Percentiles rank a stretch among this genome's conserved stretches.
Conservation (phyloP, 306 rosid genomes). For the Inga laurina region DNA sequence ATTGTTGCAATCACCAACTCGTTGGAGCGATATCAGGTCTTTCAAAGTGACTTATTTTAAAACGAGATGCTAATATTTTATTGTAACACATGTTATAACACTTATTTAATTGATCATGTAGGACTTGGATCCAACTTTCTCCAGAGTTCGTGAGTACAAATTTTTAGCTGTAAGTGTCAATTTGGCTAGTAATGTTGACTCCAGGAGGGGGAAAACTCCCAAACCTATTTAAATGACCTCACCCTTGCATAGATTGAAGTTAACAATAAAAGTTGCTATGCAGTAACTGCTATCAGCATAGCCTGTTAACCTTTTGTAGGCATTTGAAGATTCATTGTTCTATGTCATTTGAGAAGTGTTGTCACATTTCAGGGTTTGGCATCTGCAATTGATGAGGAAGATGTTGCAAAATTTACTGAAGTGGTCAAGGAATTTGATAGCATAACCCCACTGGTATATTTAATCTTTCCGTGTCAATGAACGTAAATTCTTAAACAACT, state of each 20-base stretch:
- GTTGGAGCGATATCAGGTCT: conserved; percentile 88
- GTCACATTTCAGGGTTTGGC: conserved; percentile 46
- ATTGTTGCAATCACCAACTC: conserved; percentile 75
- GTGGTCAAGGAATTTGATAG: conserved; percentile 46
- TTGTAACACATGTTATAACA: neutral
- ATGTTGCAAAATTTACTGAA: conserved; percentile 43
- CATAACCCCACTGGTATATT: conserved; percentile 46
- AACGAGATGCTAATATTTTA: neutral
- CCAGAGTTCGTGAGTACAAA: conserved; percentile 49
- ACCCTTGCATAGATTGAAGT: neutral
- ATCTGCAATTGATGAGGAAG: conserved; percentile 52
- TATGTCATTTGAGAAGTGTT: conserved; percentile 25
- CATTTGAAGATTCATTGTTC: conserved; percentile 16
- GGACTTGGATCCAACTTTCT: conserved; percentile 66
- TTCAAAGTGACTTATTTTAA: neutral
- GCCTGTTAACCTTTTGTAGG: conserved; percentile 14
- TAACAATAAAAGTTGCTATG: neutral
- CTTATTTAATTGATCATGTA: conserved; percentile 27
- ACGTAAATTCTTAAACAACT: neutral
- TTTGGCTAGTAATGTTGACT: neutral
- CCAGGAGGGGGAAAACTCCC: neutral
- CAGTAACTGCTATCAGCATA: conserved; percentile 8
- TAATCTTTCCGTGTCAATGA: neutral
- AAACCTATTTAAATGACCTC: neutral
- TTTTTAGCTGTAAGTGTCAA: conserved; percentile 52